Percentiles rank a stretch among this genome's conserved stretches.
Evolutionary conservation across 2,329 filamentous ascomycete genomes (phyloP).

Genomic region (Alternaria sp.): DNA sequence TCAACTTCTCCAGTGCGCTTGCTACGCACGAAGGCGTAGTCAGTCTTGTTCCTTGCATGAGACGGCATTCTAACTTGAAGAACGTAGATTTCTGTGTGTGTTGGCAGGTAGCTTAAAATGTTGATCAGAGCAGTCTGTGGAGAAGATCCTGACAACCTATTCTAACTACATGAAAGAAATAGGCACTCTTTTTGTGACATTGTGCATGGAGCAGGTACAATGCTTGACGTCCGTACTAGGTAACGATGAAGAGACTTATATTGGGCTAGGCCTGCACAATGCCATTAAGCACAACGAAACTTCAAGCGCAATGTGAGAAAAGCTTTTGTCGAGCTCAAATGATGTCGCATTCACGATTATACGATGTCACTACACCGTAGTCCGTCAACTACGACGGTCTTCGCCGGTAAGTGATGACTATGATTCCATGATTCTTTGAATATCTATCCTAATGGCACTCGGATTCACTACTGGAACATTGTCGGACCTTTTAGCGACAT

Average conservation of each 20-base stretch:
- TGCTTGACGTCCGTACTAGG: rapidly evolving
- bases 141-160: not conserved
- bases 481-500: too few species aligned
- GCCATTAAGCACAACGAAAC: not conserved
- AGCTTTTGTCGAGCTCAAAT: rapidly evolving
- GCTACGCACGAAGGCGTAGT: constrained; percentile 17
- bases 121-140: not conserved
- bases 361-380: not conserved
- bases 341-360: not conserved
- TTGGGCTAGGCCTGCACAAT: not conserved
- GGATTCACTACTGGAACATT: too few species aligned
- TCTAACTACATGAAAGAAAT: not conserved
- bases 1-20: constrained; percentile 17
- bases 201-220: not conserved
- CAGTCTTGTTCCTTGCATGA: not conserved
- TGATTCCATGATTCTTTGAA: not conserved
- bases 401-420: too few species aligned
- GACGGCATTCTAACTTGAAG: not conserved
- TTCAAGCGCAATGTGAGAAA: not conserved
- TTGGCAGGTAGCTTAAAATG: not conserved
- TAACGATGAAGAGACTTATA: not conserved
- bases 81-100: not conserved
- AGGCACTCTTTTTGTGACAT: not conserved
- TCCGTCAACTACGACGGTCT: not conserved
- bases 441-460: too few species aligned